These are phyloP conservation scores for Acacia melanoxylon DNA, from an alignment of 306 rosid genomes.

Conservation along the genomic window DNA sequence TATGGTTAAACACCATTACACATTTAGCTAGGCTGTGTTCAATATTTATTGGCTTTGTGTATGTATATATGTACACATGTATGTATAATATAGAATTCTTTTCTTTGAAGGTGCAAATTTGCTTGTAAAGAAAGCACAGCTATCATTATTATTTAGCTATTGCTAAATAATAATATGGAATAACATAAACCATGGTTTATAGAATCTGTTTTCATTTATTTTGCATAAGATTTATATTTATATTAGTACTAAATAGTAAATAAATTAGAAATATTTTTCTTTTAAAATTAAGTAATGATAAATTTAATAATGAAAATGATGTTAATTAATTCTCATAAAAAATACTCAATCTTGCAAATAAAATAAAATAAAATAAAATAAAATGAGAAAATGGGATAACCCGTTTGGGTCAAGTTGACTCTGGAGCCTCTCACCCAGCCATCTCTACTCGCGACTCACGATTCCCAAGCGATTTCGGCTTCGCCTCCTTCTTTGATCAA, in stretches of 20 bases:
- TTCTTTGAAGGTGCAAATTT: constrained; percentile 26
- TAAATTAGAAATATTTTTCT: not conserved
- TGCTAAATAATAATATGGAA: too few relatives aligned
- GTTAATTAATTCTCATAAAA: not conserved
- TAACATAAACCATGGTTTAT: not conserved
- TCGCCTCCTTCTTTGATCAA: constrained; percentile 25
- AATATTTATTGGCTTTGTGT: constrained; percentile 34
- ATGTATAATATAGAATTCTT: not conserved
- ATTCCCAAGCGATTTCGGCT: constrained; percentile 47
- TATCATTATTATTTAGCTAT: constrained; percentile 21
- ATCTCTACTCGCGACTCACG: constrained; percentile 64
- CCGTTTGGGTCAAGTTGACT: constrained; percentile 69
- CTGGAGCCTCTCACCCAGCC: constrained; percentile 53
- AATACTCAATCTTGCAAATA: not conserved
- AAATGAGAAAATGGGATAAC: constrained; percentile 33
- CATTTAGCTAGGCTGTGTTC: constrained; percentile 29
- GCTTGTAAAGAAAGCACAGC: constrained; percentile 32
- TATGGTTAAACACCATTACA: constrained; percentile 29
- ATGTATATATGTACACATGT: constrained; percentile 29
- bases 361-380: too few relatives aligned
- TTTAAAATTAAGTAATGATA: not conserved
- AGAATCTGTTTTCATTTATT: not conserved
- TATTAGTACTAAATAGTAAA: not conserved
- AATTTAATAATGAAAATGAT: not conserved
- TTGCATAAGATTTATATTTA: not conserved